Evolutionary conservation across 495 filamentous ascomycete genomes (phyloP), one percentile per base, ranked within the genome.

Genomic region (Rhypophila decipiens): DNA sequence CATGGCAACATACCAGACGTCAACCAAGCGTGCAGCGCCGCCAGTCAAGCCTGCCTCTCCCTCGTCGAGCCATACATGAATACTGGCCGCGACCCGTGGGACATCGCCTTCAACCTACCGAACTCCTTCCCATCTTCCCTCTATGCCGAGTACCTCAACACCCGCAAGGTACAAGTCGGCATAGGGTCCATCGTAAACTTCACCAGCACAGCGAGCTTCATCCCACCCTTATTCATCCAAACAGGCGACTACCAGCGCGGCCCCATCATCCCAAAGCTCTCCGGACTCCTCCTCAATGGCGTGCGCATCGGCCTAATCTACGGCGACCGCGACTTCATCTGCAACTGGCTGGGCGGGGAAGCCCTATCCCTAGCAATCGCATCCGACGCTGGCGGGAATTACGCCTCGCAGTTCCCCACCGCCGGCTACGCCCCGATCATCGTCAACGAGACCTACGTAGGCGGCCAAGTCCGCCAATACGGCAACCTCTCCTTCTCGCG

Each of bases 301-400:
- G 74, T 89, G 21, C 80, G 83, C 42, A 80, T 90, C 3, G 77
- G 80, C 11, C 70, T 89, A 5, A 70, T 87, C 33, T 87, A 87
- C 51, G 86, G 72, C 40, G 73, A 78, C 49, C 63, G 77, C 2
- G 84, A 87, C 57, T 86, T 79, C 55, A 73, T 80, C 22, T 85
- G 80, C 59, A 86, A 85, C 58, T 86, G 80, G 77, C 56, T 82
- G 3, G 83, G 83, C 40, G 83, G 82, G 27, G 70, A 83, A 58
- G 74, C 77, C 7, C 68, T 82, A 44, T 78, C 73, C 15, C 63
- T 85, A 0, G 70, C 74, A 12, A 42, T 86, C 15, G 76, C 77
- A 7, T 65, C 27, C 46, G 49, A 59, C 20, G 57, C 24, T 9
- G 44, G 55, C 42, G 44, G 48, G 13, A 44, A 56, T 4, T 65